A percentile compares a stretch with the other conserved stretches of the same genome.
Conservation (phyloP, 768 basidiomycete species). For the Galerina sulciceps region DNA sequence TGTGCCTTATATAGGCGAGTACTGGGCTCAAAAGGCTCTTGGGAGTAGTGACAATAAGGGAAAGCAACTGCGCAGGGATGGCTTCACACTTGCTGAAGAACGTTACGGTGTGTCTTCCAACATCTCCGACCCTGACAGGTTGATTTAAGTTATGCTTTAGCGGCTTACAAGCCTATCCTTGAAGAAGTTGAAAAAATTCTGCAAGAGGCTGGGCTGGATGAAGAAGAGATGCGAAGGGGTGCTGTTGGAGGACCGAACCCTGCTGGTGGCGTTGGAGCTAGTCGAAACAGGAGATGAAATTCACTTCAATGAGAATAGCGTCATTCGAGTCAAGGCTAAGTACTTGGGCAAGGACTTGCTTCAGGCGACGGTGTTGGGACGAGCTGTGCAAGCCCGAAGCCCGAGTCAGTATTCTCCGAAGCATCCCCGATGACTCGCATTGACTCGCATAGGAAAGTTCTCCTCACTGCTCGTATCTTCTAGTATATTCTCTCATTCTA, state of each 20-base stretch:
- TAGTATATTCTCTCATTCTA: too few species aligned
- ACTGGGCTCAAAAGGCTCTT: slow-evolving; percentile 80
- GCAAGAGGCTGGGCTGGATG: slow-evolving; percentile 83
- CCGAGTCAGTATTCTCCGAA: too few species aligned
- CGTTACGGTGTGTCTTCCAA: slow-evolving; percentile 61
- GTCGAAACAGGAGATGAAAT: slow-evolving; percentile 50
- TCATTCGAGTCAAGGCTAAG: too few species aligned
- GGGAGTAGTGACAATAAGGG: slow-evolving; percentile 65
- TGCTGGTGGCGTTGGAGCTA: slow-evolving; percentile 47
- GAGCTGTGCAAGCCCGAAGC: too few species aligned
- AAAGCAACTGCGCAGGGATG: slow-evolving; percentile 78
- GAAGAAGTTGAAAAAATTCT: slow-evolving; percentile 84
- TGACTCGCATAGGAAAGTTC: neutral
- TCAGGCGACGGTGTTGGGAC: too few species aligned
- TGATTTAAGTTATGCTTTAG: slow-evolving; percentile 36
- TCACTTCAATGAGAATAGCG: too few species aligned
- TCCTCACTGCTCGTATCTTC: too few species aligned
- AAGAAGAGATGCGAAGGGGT: slow-evolving; percentile 73
- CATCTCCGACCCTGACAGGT: neutral
- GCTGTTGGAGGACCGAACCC: slow-evolving; percentile 45
- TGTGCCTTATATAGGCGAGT: slow-evolving; percentile 53
- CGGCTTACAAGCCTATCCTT: slow-evolving; percentile 80
- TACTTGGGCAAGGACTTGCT: too few species aligned
- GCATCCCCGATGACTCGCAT: neutral
- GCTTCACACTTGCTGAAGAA: slow-evolving; percentile 75